Percentiles rank a stretch among this genome's conserved stretches.
Evolutionary conservation across 208 protist species (phyloP).

Genomic region (Trypanosoma melophagium): DNA sequence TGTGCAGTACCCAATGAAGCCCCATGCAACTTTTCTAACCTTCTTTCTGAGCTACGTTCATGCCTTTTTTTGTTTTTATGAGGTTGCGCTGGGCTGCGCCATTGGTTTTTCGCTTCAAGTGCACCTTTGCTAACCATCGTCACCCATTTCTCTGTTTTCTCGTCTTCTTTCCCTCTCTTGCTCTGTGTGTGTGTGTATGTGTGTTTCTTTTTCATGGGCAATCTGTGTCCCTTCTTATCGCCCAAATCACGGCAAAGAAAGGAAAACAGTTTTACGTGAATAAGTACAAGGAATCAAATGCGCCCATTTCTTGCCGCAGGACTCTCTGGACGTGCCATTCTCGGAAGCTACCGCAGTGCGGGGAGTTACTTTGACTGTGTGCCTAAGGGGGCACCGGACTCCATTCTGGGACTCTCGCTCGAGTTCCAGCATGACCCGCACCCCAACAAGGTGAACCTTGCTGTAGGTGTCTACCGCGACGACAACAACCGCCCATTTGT

Average conservation of each 20-base stretch:
- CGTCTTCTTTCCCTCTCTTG: conserved; percentile 2
- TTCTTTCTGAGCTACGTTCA: too few relatives aligned
- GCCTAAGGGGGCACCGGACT: conserved; percentile 49
- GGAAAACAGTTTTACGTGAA: not conserved
- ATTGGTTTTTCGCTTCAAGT: too few relatives aligned
- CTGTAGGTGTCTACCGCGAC: conserved; percentile 95
- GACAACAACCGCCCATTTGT: conserved; percentile 92
- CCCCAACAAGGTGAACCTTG: conserved; percentile 95
- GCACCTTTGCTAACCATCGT: too few relatives aligned
- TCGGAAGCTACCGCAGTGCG: conserved; percentile 2
- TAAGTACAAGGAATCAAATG: not conserved
- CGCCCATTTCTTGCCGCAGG: conserved; percentile 2
- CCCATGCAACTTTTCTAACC: too few relatives aligned
- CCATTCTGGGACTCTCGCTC: conserved; percentile 72
- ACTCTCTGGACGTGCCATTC: not conserved
- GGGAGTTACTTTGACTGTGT: conserved; percentile 48
- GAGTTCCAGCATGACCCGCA: conserved; percentile 69
- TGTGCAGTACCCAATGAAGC: too few relatives aligned
- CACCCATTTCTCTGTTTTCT: not conserved
- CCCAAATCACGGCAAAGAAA: too few relatives aligned
- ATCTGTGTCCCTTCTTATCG: not conserved
- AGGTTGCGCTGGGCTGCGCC: too few relatives aligned
- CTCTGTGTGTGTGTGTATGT: not conserved
- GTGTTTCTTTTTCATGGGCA: conserved; percentile 5
- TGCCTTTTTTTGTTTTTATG: conserved; percentile 12